phyloP scores from a whole-genome alignment of 495 filamentous ascomycete species.

The Delitschia confertaspora region DNA sequence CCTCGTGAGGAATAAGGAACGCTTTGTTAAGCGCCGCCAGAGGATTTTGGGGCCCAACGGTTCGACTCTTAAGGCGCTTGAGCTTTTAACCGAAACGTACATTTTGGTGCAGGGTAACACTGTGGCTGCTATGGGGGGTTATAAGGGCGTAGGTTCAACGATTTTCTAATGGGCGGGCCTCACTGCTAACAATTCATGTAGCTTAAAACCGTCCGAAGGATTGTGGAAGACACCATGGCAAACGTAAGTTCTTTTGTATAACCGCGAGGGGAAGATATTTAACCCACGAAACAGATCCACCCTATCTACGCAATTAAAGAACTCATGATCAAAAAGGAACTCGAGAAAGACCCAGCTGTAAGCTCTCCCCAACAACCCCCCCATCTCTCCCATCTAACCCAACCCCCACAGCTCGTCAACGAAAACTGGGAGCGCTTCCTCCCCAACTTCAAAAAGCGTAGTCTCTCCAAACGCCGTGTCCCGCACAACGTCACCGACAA shows the following conservation, averaged over 20 bases:
- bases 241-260: too few relatives aligned
- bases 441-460: slow-evolving; percentile 96
- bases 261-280: too few relatives aligned
- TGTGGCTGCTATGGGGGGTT: slow-evolving; percentile 81
- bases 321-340: slow-evolving; percentile 96
- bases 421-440: slow-evolving; percentile 95
- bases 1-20: slow-evolving; percentile 87
- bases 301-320: slow-evolving; percentile 94
- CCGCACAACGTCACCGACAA: slow-evolving; percentile 89
- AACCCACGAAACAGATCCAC: slow-evolving; percentile 50
- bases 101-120: slow-evolving; percentile 97
- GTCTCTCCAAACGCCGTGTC: slow-evolving; percentile 69
- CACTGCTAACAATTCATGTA: too few relatives aligned
- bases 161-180: too few relatives aligned
- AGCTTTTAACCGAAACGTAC: slow-evolving; percentile 89
- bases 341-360: slow-evolving; percentile 89
- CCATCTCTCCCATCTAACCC: too few relatives aligned
- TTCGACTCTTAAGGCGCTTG: slow-evolving; percentile 83
- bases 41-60: slow-evolving; percentile 79
- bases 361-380: too few relatives aligned
- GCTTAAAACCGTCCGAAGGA: slow-evolving; percentile 84
- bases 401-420: slow-evolving; percentile 61
- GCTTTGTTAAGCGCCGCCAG: slow-evolving; percentile 93
- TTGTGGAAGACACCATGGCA: slow-evolving; percentile 92
- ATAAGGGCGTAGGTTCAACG: too few relatives aligned